Conservation (phyloP, 2,329 filamentous ascomycete species). For the Neopestalotiopsis rosae region DNA sequence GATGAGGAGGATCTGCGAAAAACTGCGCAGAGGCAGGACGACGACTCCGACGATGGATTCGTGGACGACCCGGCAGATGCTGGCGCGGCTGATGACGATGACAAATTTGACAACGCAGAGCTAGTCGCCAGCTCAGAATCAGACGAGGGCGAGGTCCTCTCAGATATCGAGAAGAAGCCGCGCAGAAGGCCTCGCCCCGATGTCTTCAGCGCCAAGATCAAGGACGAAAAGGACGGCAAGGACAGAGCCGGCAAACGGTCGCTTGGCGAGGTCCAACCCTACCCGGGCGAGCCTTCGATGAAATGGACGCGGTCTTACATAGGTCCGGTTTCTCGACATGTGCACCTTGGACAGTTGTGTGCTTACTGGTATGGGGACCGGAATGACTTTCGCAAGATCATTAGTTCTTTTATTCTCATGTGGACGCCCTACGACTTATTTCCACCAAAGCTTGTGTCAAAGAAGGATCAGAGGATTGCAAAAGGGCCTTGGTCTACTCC, state of each 20-base stretch:
- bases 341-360: conserved; percentile 32
- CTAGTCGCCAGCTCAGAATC: conserved; percentile 3
- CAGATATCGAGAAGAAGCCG: background rate
- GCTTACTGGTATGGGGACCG: conserved; percentile 37
- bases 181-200: background rate
- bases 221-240: conserved; percentile 18
- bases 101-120: conserved; percentile 8
- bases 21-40: conserved; percentile 12
- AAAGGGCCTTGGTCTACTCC: conserved; percentile 33
- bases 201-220: conserved; percentile 22
- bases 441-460: conserved; percentile 32
- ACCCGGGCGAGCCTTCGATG: conserved; percentile 36
- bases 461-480: conserved; percentile 26
- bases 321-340: conserved; percentile 39
- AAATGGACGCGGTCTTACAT: conserved; percentile 39
- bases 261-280: conserved; percentile 32
- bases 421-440: conserved; percentile 36
- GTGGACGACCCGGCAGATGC: conserved; percentile 18
- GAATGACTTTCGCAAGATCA: conserved; percentile 26
- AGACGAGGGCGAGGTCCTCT: background rate
- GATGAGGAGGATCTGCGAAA: conserved; percentile 30
- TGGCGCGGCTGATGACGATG: conserved; percentile 16
- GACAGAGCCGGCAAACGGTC: conserved; percentile 18
- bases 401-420: conserved; percentile 30
- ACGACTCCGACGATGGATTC: conserved; percentile 34